Evolutionary conservation across 2,329 filamentous ascomycete species (phyloP).

Genomic region (Clonostachys rosea): DNA sequence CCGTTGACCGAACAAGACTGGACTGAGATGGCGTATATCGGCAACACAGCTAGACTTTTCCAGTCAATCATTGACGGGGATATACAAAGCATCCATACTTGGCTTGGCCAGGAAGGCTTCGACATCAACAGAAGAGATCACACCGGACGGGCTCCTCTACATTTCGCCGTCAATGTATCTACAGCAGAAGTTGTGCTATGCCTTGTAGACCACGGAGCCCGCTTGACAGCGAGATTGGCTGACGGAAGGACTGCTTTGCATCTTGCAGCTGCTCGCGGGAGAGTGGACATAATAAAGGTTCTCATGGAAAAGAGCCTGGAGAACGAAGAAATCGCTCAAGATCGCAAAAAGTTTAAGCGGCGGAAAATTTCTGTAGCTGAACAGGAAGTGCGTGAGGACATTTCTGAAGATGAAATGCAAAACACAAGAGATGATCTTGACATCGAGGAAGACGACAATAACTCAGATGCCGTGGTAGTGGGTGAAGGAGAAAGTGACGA

Average conservation of each 20-base stretch:
- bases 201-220: conserved; percentile 67
- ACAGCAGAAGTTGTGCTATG: conserved; percentile 65
- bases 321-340: conserved; percentile 66
- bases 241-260: conserved; percentile 83
- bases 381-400: neutral
- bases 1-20: conserved; percentile 78
- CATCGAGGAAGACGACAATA: conserved; percentile 23
- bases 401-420: conserved; percentile 1
- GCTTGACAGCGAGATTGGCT: conserved; percentile 68
- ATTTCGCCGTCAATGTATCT: conserved; percentile 67
- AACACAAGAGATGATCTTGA: conserved; percentile 8
- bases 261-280: conserved; percentile 70
- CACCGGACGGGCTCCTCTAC: conserved; percentile 73
- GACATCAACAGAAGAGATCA: conserved; percentile 73
- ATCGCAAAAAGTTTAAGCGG: conserved; percentile 46
- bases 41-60: conserved; percentile 73
- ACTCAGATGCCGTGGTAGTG: conserved; percentile 40
- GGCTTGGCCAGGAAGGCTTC: conserved; percentile 61
- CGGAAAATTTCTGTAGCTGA: neutral
- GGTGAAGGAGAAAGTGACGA: conserved; percentile 42
- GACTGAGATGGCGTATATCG: conserved; percentile 88
- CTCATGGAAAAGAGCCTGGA: conserved; percentile 69
- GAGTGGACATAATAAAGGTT: conserved; percentile 64
- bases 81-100: conserved; percentile 64
- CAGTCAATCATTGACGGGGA: conserved; percentile 77